phyloP scores from a whole-genome alignment of 805 yeast genomes.

The Pichia thaimueangensis region DNA sequence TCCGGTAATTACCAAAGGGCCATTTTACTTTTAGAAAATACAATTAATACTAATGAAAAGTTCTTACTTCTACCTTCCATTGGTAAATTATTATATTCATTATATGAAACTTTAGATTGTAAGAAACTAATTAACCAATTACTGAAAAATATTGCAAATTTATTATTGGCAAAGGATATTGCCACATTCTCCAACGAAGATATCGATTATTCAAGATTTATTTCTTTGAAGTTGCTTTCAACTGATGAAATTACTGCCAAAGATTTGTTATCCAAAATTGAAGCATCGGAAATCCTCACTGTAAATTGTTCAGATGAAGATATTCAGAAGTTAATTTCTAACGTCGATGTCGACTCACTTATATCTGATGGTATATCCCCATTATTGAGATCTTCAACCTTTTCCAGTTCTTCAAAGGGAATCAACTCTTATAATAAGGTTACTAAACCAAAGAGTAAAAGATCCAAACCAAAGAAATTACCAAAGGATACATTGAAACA shows the following conservation, averaged over 20 bases:
- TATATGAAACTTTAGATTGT: constrained; percentile 43
- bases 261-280: constrained; percentile 23
- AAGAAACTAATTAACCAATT: constrained; percentile 28
- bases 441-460: constrained; percentile 16
- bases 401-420: constrained; percentile 3
- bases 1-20: constrained; percentile 31
- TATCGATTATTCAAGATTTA: constrained; percentile 26
- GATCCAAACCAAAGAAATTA: constrained; percentile 25
- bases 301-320: constrained; percentile 13
- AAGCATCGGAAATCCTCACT: constrained; percentile 16
- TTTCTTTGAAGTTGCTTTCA: constrained; percentile 35
- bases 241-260: constrained; percentile 28
- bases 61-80: constrained; percentile 37
- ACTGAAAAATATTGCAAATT: constrained; percentile 26
- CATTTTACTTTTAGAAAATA: constrained; percentile 31
- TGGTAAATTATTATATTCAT: constrained; percentile 40
- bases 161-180: constrained; percentile 12
- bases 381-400: constrained; percentile 14
- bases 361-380: constrained; percentile 26
- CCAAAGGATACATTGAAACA: constrained; percentile 21
- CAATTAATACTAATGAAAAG: constrained; percentile 9
- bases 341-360: constrained; percentile 29
- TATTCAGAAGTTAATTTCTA: constrained; percentile 23
- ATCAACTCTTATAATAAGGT: constrained; percentile 1
- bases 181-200: constrained; percentile 12